Base-by-base conservation (phyloP, 2,329 filamentous ascomycete species). In the Clonostachys chloroleuca region DNA sequence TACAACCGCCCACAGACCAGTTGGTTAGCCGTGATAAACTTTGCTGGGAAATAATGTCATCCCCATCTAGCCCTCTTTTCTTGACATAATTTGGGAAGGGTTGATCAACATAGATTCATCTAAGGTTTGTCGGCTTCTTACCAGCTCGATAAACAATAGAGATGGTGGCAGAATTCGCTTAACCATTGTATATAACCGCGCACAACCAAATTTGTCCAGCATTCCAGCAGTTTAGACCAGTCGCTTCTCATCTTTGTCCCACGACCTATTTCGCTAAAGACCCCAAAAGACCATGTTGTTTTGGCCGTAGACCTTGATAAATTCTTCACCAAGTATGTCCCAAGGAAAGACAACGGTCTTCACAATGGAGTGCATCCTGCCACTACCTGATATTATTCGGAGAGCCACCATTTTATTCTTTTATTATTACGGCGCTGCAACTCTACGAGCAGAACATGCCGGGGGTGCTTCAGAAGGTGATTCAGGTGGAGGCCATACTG, bases 281-380 rank as follows among this genome's bases (percentile, higher is more conserved):
- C 24, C 13, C 16, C 24, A 12, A 17, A 47, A 18, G 40, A 50
- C 14, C 12, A 18, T n/a, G 14, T n/a, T 18, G 9, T 18, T 8
- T n/a, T n/a, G 7, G 17, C 7, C 7, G 6, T 17, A 12, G 40
- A 10, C 46, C 20, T 45, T 12, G 42, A 39, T 17, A 4, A 13
- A 36, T 12, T 49, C n/a, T 17, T 45, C 5, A 6, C 10, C 5
- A 50, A 47, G 13, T 52, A 24, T 24, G 20, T 24, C 34, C 49
- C 45, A 7, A 34, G 16, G 4, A 39, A 5, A 18, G 33, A 34
- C 14, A 43, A 43, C 17, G 33, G 24, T 49, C 9, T 44, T 55
- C n/a, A 30, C 42, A 41, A 57, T 57, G 52, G 49, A 54, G 24
- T 47, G 55, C 3, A 51, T 55, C 37, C 40, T 53, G 7, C 51